Base-by-base conservation (phyloP, 441 rosid genomes). In the Euphorbia schlechtendalii region DNA sequence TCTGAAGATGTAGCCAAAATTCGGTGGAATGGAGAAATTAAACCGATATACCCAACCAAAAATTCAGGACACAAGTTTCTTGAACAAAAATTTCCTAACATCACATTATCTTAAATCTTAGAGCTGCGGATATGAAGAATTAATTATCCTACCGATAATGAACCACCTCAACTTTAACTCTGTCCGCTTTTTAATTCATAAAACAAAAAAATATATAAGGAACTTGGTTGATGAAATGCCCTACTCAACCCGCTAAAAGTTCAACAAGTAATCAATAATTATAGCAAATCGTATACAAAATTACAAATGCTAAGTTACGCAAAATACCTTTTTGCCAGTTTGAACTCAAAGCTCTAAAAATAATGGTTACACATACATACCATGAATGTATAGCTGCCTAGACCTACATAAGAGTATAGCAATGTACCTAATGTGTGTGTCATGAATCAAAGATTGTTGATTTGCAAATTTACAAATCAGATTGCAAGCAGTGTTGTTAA, bases 211-310 rank as follows among this genome's bases (percentile, higher is more conserved):
- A 43, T 0, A 60, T 3, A 60, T 20, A 2, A n/a, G 49, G 25
- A 40, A 18, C 13, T 61, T 13, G 9, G 25, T 8, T 18, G 25
- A 1, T 3, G 40, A 22, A 60, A 25, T 25, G 40, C 17, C 38
- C 40, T 27, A 62, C 66, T 27, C 25, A 28, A 28, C 10, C 66
- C 56, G 28, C 48, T 30, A 15, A 40, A 62, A 48, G n/a, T 12
- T 46, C 32, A 32, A 62, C 28, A 14, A 61, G 21, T 43, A 32
- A 46, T 43, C 49, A 43, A 43, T 14, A 43, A 28, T 2, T 27
- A 46, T 27, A 25, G 65, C 30, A 62, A 21, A 36, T 36, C 22
- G 20, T 1, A n/a, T 64, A 48, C 21, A 48, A 53, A 4, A 46
- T 13, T 17, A 46, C 15, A 46, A 46, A 21, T 18, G 48, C 3